phyloP scores from a whole-genome alignment of 2,329 filamentous ascomycete species.

The Colletotrichum coccodes region DNA sequence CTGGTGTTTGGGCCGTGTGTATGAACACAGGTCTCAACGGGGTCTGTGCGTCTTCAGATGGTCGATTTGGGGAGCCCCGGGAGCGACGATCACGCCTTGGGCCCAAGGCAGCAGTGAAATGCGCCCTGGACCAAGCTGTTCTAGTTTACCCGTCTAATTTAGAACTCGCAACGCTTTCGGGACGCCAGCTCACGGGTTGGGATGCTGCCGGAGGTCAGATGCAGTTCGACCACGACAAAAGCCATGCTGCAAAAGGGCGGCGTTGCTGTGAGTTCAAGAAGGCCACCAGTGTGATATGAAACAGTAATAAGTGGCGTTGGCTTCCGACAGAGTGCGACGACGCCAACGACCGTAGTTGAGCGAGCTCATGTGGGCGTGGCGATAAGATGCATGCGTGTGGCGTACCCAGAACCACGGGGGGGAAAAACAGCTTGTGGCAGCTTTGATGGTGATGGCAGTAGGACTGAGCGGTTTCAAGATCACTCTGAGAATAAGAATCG shows the following conservation, averaged over 20 bases:
- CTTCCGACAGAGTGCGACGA: conserved; percentile 9
- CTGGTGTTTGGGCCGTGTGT: background rate
- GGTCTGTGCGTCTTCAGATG: conserved; percentile 11
- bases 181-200: background rate
- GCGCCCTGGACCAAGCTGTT: background rate
- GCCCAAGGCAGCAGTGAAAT: conserved; percentile 22
- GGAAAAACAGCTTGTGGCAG: background rate
- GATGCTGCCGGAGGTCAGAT: conserved; percentile 22
- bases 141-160: conserved; percentile 26
- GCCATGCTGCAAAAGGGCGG: background rate
- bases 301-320: conserved; percentile 8
- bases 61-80: background rate
- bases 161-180: conserved; percentile 21
- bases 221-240: conserved; percentile 16
- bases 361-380: background rate
- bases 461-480: conserved; percentile 6
- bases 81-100: conserved; percentile 8
- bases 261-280: background rate
- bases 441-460: background rate
- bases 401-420: no score
- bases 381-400: background rate
- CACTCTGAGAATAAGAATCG: background rate
- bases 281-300: conserved; percentile 10
- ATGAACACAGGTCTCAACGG: conserved; percentile 10
- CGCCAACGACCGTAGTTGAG: background rate